Evolutionary conservation across 257 asterid species (phyloP), one percentile per base, ranked within the genome.

Genomic region (Prunella vulgaris): DNA sequence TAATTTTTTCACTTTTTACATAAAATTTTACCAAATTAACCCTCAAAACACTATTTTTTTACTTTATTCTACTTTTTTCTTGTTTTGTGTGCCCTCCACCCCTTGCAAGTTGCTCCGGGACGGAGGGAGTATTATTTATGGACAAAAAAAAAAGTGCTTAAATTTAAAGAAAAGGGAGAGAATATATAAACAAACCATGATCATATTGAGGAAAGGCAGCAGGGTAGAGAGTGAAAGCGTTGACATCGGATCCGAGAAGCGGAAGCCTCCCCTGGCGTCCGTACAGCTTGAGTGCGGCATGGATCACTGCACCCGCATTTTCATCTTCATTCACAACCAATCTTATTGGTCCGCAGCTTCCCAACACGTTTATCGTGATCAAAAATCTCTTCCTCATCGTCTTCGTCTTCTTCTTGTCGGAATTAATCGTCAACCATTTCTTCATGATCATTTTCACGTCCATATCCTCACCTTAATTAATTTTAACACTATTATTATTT

Each of bases 301-400:
- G 57, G n/a, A 83, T 79, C 13, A 90, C 96, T 6, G 25, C 27
- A 2, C 54, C 69, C 21, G 72, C 93, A n/a, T 32, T 58, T 46
- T 84, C 89, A 6, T 77, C 83, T 61, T 62, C 84, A 3, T 69
- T 80, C 32, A 77, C 95, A 0, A 90, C 75, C 18, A 85, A 81
- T 68, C 88, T 83, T 17, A 90, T 44, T 0, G 90, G 88, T 12
- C 95, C 96, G 1, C 90, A 48, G 63, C 95, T 87, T 1, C 96
- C 93, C 5, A 80, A 60, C 1, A 86, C 85, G 20, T 80, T 84
- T 5, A 86, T 59, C 0, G 24, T 77, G n/a, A 86, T 77, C 84
- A 88, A 78, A 18, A 81, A 54, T 72, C 86, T 77, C 28, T 46
- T 28, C 22, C 28, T 8, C 6, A 8, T 53, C 17, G 20, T 20